Base-by-base conservation (phyloP, 1,284 basidiomycete species). In the Ustilago curta region DNA sequence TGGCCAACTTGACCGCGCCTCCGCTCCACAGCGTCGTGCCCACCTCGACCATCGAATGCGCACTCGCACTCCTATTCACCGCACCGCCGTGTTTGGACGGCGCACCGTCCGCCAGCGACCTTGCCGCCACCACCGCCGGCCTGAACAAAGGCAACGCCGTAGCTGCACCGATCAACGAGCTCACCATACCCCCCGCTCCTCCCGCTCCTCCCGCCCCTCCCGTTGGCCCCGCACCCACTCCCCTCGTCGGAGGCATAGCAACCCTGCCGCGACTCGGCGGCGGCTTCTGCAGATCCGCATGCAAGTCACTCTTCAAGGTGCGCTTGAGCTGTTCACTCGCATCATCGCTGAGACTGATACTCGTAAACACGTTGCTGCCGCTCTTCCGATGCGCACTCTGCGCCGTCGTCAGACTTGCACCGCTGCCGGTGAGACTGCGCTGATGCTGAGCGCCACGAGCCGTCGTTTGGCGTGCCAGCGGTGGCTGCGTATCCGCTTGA, bases 281-380 rank as follows among this genome's bases (percentile, higher is more conserved):
- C 19, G 63, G 70, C 19, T 39, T 39, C 8, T 44, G 39, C 18
- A 18, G 59, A 23, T 59, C 65, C 21, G 51, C 25, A n/a, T 58
- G 59, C 19, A 67, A 6, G 23, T 67, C 67, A 14, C 44, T 51
- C 19, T 70, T 67, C 9, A 75, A 54, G 29, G 56, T 63, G 21
- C 57, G 42, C 40, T 58, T 61, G 39, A 75, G 54, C 39, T 75
- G 63, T n/a, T 39, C 35, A 21, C 42, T 52, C 4, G 72, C 72
- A 19, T 75, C 67, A 21, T 75, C 72, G 37, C 52, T 51, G 0
- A 75, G 60, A 5, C 63, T 67, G 48, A 75, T 75, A 44, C 56
- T 60, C 25, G 67, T 75, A 35, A 75, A 75, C 2, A 70, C 60
- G 27, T 51, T 64, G 35, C 63, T 67, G n/a, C 59, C 59, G 23